Conservation (phyloP, 2,329 filamentous ascomycete genomes). For the Dothideomycetes sp. region DNA sequence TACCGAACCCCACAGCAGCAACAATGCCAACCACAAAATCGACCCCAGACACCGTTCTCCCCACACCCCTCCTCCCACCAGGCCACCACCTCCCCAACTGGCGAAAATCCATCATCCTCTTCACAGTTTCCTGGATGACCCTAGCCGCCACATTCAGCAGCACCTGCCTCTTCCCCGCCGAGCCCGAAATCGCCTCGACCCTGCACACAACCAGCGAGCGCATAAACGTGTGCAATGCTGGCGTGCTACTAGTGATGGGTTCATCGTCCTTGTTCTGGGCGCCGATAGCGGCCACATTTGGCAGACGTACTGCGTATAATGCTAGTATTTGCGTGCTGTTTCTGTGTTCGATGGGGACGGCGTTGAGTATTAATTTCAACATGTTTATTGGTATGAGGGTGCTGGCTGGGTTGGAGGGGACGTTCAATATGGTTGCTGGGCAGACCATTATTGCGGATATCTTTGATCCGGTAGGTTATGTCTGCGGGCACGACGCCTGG, state of each 20-base stretch:
- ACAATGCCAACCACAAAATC: no score
- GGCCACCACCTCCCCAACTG: conserved; percentile 1
- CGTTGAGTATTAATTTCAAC: conserved; percentile 55
- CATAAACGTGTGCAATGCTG: conserved; percentile 61
- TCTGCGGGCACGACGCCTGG: background rate
- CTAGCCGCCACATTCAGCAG: conserved; percentile 63
- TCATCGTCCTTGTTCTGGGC: conserved; percentile 58
- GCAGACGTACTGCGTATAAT: conserved; percentile 36
- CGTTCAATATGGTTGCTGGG: conserved; percentile 60
- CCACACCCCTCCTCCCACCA: background rate
- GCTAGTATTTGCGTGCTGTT: conserved; percentile 51
- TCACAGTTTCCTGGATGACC: conserved; percentile 58
- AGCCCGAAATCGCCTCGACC: conserved; percentile 56
- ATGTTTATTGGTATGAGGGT: conserved; percentile 58
- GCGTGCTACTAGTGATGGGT: conserved; percentile 61
- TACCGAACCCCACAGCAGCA: no score
- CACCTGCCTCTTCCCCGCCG: conserved; percentile 59
- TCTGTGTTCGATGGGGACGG: conserved; percentile 56
- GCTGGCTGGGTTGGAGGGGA: conserved; percentile 62
- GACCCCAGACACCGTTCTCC: no score
- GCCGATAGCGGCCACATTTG: conserved; percentile 41
- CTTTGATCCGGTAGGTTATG: conserved; percentile 33
- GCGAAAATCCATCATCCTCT: conserved; percentile 52
- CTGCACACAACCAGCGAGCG: conserved; percentile 53
- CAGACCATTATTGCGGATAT: conserved; percentile 52